Percentiles rank a stretch among this genome's conserved stretches.
phyloP scores from a whole-genome alignment of 78 protist genomes.

The Anaeramoeba flamelloides region DNA sequence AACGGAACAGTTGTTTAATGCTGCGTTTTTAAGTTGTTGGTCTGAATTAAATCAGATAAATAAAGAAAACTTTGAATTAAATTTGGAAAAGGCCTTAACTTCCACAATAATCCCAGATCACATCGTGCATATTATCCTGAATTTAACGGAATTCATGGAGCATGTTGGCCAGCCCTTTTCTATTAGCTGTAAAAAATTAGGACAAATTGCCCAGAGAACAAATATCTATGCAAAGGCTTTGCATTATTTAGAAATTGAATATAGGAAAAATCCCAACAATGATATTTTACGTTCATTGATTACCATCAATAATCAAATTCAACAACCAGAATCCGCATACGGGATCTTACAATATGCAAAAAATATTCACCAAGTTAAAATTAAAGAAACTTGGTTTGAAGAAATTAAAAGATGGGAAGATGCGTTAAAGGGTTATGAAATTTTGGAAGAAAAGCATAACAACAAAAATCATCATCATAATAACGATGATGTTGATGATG shows the following conservation, averaged over 20 bases:
- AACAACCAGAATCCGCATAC: constrained; percentile 79
- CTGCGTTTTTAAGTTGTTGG: constrained; percentile 85
- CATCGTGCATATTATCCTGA: constrained; percentile 55
- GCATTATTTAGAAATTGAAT: constrained; percentile 50
- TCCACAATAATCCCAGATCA: constrained; percentile 60
- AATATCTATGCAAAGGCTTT: constrained; percentile 92
- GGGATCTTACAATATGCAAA: constrained; percentile 45
- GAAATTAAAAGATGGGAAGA: constrained; percentile 72
- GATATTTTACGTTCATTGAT: constrained; percentile 46
- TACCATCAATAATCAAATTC: constrained; percentile 69
- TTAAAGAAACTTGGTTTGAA: constrained; percentile 77
- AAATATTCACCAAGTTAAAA: constrained; percentile 43
- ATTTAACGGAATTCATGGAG: constrained; percentile 89
- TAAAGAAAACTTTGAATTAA: constrained; percentile 10
- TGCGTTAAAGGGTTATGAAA: too few species aligned
- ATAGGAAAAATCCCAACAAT: too few species aligned
- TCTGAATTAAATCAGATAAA: too few species aligned
- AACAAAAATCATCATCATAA: too few species aligned
- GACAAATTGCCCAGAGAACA: constrained; percentile 64
- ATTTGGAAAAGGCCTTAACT: constrained; percentile 25
- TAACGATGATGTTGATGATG: too few species aligned
- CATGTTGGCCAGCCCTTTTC: constrained; percentile 64
- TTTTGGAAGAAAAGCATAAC: too few species aligned
- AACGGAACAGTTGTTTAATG: constrained; percentile 82
- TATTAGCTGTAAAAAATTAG: constrained; percentile 48